A percentile compares a stretch with the other conserved stretches of the same genome.
Conservation (phyloP, 352 stramenopile genomes). For the Globisporangium paddicum region DNA sequence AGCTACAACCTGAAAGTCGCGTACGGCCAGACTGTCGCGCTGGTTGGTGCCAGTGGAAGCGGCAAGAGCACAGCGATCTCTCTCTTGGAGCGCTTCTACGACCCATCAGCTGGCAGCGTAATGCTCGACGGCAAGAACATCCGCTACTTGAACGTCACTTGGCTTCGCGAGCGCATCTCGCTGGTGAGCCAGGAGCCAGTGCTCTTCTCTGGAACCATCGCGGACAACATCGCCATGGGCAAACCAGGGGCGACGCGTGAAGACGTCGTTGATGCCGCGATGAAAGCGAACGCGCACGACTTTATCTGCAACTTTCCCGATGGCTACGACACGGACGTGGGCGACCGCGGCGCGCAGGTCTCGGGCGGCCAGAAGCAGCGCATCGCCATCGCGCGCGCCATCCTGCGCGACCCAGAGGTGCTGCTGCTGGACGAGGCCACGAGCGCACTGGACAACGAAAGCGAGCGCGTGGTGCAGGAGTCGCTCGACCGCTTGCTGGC, state of each 20-base stretch:
- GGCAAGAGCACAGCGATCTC: slow-evolving; percentile 82
- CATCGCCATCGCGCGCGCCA: slow-evolving; percentile 90
- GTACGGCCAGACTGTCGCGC: slow-evolving; percentile 64
- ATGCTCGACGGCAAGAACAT: slow-evolving; percentile 61
- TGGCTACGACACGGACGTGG: slow-evolving; percentile 85
- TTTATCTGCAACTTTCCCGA: slow-evolving; percentile 90
- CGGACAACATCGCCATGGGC: slow-evolving; percentile 45
- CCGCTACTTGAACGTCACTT: slow-evolving; percentile 38
- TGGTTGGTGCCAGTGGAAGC: slow-evolving; percentile 80
- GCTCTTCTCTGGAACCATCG: slow-evolving; percentile 62
- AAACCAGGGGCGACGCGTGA: slow-evolving; percentile 52
- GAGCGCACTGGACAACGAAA: slow-evolving; percentile 59
- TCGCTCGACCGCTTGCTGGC: slow-evolving; percentile 47
- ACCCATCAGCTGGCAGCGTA: slow-evolving; percentile 41
- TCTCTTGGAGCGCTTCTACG: slow-evolving; percentile 80
- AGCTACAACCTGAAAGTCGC: slow-evolving; percentile 39
- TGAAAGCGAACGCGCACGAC: slow-evolving; percentile 82
- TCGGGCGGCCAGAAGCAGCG: slow-evolving; percentile 93
- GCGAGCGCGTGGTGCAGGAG: slow-evolving; percentile 28
- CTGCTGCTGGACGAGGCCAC: slow-evolving; percentile 90
- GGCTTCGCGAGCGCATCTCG: slow-evolving; percentile 52
- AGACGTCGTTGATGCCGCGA: slow-evolving; percentile 78
- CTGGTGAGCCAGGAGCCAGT: slow-evolving; percentile 84
- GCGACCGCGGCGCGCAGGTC: slow-evolving; percentile 88
- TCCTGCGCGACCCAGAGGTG: slow-evolving; percentile 87